Base-by-base conservation (phyloP, 306 rosid species). In the Hippophae rhamnoides region DNA sequence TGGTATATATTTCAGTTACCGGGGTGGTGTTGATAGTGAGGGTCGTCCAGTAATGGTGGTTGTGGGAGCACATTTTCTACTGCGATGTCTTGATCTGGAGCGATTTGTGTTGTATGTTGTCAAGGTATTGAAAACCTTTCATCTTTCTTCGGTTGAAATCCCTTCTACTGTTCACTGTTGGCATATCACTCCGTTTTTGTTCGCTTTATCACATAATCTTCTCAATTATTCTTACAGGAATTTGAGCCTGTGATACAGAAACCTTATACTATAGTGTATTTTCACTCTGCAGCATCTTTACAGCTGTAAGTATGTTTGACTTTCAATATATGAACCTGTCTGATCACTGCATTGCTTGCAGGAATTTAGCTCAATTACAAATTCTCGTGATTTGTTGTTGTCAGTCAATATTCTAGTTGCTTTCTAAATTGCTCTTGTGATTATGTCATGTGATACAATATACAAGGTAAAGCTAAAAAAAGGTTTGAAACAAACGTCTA, bases 281-380 rank as follows among this genome's bases (percentile, higher is more conserved):
- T 89, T 75, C 99, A 93, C 79, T 93, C 97, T 58, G 99, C 97
- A 55, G 97, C 99, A 64, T 88, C 99, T 66, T 77, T 93, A 76
- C 95, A 93, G 54, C 63, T 76, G 99, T 93, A 88, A 88, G 99
- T 84, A 31, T 62, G 48, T 59, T 63, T 58, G 46, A 67, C 59
- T 70, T 74, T 27, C 52, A 43, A 57, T 70, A 59, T 14, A 40
- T 60, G 52, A 13, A 26, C 54, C 5, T 54, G 41, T 13, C 52
- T 11, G 6, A 14, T 2, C 14, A 12, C 53, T 12, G 7, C 53
- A 5, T 49, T 14, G 12, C 14, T 49, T 14, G 9, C 53, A 49
- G 23, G 53, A n/a, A 7, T 49, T 49, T 31, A 31, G 38, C 4
- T 49, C 14, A 7, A 13, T 23, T 49, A 49, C 5, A 7, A 49